Conservation (phyloP, 805 yeast genomes). For the Myxozyma neotropica region DNA sequence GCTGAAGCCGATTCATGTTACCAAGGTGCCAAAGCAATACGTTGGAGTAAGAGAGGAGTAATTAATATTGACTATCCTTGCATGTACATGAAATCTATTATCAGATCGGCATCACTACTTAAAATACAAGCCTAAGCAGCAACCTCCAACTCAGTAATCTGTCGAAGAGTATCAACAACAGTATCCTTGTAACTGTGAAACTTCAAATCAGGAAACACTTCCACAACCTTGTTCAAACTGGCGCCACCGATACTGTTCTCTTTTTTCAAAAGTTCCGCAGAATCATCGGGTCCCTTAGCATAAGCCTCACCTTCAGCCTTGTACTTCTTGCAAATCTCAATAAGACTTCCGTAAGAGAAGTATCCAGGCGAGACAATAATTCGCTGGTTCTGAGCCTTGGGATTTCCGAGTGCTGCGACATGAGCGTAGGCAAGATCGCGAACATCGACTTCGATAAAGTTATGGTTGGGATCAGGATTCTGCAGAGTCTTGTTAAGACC, state of each 20-base stretch:
- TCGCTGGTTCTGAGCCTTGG: conserved; percentile 7
- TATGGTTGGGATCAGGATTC: conserved; percentile 7
- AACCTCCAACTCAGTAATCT: conserved; percentile 43
- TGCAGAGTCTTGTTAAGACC: conserved; percentile 35
- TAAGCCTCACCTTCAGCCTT: conserved; percentile 2
- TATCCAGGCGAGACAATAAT: conserved; percentile 12
- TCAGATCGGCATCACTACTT: not conserved
- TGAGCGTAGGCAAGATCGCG: conserved; percentile 66
- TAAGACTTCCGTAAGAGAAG: not conserved
- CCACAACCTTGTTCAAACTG: not conserved
- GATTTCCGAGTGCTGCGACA: conserved; percentile 46
- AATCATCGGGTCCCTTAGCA: conserved; percentile 7
- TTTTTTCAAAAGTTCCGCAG: conserved; percentile 1
- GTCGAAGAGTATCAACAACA: conserved; percentile 42
- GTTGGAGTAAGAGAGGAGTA: no score
- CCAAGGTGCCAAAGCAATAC: not conserved
- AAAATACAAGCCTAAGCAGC: not conserved
- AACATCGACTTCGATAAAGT: conserved; percentile 50
- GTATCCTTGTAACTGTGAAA: conserved; percentile 1
- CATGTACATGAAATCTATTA: not conserved
- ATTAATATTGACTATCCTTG: no score
- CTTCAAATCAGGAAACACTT: conserved; percentile 4
- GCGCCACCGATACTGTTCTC: not conserved
- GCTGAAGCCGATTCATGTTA: conserved; percentile 7
- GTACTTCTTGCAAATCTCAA: conserved; percentile 1